phyloP scores from a whole-genome alignment of 441 rosid genomes.

The Brassica hybrid region DNA sequence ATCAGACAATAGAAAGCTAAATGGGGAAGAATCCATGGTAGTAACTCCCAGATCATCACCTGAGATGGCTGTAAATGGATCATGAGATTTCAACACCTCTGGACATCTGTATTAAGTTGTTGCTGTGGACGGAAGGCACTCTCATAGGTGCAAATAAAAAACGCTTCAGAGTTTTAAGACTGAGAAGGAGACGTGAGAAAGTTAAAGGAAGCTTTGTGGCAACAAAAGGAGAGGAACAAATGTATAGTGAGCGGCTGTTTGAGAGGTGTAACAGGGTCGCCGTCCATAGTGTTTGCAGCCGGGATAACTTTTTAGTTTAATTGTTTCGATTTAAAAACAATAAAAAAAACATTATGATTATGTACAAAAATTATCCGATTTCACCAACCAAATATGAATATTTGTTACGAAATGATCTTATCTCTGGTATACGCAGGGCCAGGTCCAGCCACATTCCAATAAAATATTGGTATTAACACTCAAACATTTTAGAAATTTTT shows the following conservation, averaged over 20 bases:
- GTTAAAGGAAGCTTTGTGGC: conserved; percentile 29
- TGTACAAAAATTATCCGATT: too few relatives aligned
- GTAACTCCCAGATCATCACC: conserved; percentile 80
- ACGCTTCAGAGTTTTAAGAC: conserved; percentile 10
- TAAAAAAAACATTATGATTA: too few relatives aligned
- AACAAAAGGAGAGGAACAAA: conserved; percentile 25
- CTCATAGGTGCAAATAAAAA: conserved; percentile 35
- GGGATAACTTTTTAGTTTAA: neutral
- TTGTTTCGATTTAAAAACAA: too few relatives aligned
- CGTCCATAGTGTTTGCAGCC: conserved; percentile 37
- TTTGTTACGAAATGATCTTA: too few relatives aligned
- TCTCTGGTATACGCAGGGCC: too few relatives aligned
- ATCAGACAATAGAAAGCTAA: conserved; percentile 69
- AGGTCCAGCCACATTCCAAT: too few relatives aligned
- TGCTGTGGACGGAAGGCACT: conserved; percentile 39
- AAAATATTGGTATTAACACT: too few relatives aligned
- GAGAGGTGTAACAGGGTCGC: conserved; percentile 37
- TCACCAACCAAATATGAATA: too few relatives aligned
- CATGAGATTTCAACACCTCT: conserved; percentile 47
- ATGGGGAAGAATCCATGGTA: conserved; percentile 68
- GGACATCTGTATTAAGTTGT: conserved; percentile 21
- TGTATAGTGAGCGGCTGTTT: conserved; percentile 41
- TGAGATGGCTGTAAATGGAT: conserved; percentile 95
- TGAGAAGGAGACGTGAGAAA: conserved; percentile 37
- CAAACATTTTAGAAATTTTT: too few relatives aligned